Conservation (phyloP, 2,329 filamentous ascomycete genomes). For the Incumbomyces delicatus region DNA sequence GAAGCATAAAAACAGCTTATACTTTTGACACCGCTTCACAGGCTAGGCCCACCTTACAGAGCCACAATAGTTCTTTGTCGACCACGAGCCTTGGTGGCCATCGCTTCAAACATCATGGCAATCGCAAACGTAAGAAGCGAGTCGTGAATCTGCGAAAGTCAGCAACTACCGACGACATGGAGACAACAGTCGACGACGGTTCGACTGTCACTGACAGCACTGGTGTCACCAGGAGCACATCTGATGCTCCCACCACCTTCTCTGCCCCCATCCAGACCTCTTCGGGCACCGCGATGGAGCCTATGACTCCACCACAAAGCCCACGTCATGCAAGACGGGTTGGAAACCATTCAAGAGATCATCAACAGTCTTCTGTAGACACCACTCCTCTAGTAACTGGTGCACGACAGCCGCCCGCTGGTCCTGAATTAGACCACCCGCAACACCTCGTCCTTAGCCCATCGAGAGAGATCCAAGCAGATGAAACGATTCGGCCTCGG, state of each 20-base stretch:
- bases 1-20: constrained; percentile 42
- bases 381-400: not conserved
- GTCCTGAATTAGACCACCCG: not conserved
- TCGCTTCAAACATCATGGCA: constrained; percentile 31
- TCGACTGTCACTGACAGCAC: constrained; percentile 19
- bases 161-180: constrained; percentile 29
- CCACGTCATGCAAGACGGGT: constrained; percentile 21
- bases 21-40: constrained; percentile 65
- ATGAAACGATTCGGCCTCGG: constrained; percentile 16
- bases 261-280: constrained; percentile 42
- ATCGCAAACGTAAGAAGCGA: constrained; percentile 38
- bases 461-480: not conserved
- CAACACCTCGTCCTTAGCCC: not conserved
- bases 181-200: constrained; percentile 34
- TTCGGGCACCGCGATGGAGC: constrained; percentile 46
- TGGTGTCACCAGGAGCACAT: constrained; percentile 30
- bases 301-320: constrained; percentile 42
- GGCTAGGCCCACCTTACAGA: constrained; percentile 41
- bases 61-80: constrained; percentile 27
- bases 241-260: constrained; percentile 37
- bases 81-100: constrained; percentile 32
- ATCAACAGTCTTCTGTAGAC: not conserved
- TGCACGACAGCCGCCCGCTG: not conserved
- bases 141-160: constrained; percentile 38
- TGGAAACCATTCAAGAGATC: not conserved